Base-by-base conservation (phyloP, 192 early-diverging fungal genomes). In the Coemansia erecta region DNA sequence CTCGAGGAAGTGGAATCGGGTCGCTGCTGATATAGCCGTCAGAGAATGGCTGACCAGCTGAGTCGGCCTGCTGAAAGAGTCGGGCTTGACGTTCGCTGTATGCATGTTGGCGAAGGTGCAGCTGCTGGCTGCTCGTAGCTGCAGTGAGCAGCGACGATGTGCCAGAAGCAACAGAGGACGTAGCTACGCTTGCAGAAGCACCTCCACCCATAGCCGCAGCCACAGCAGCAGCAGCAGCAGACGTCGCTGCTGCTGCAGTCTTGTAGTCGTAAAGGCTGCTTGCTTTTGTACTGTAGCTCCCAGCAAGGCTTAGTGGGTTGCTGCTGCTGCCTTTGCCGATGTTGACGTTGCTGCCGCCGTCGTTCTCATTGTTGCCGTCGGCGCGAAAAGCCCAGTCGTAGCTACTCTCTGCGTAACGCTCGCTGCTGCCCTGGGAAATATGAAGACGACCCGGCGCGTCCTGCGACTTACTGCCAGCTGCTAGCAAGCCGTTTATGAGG, bases 401-500 rank as follows among this genome's bases (percentile, higher is more conserved):
- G 57, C 58, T 59, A 61, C 70, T 66, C 23, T 71, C 60, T 14
- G 45, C 68, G 18, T 64, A 71, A 50, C 64, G 68, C 42, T 71
- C 63, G 53, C 76, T 72, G 62, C 53, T 44, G 48, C 70, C 61
- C 55, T 46, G 58, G 22, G 69, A 65, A 50, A 55, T 60, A 41
- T 69, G 44, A 26, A 51, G 42, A 56, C 62, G 76, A 79, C 76
- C 76, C 76, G 76, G 70, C 70, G 41, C 66, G 66, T 52, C 70
- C 59, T 56, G 59, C 66, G 47, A 26, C 44, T 66, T 63, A 62
- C 76, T 42, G 56, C 60, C 58, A 50, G 66, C 63, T 46, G 51
- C 22, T 54, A 66, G 66, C 42, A 57, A 61, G 51, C 41, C 63
- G 61, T 58, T 52, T 39, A 53, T 55, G 18, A 61, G 63, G 35